Base-by-base conservation (phyloP, 148 eudicot species). In the Rheum nobile region DNA sequence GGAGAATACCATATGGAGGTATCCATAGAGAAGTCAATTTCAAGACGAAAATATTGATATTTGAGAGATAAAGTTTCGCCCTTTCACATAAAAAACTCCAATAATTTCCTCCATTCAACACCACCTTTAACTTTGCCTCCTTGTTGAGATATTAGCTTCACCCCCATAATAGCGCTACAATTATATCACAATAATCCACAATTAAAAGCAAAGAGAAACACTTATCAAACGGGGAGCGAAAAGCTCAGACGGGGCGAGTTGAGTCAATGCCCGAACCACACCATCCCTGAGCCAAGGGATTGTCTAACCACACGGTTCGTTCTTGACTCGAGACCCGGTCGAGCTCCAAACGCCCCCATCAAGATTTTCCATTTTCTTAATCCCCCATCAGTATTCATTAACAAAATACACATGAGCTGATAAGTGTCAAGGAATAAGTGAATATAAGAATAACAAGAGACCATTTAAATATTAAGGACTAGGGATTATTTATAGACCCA, bases 281-380 rank as follows among this genome's bases (percentile, higher is more conserved):
- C 41, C 70, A 32, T 65, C 70, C 70, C 70, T 17, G 70, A 65
- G 22, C 70, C 70, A 65, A 65, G 70, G 69, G 69, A 63, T 6
- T 63, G n/a, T 63, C 69, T 29, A 63, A 16, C 69, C 69, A 63
- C 38, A 41, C 70, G 97, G 96, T 88, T 92, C 97, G 90, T 87
- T 90, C 90, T 92, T 85, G 88, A 85, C 90, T 89, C 75, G 19
- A 73, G 9, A 59, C 67, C 47, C 73, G 50, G 16, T 29, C 74
- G 14, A 72, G 35, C 22, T 50, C 57, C 0, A 44, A 54, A 54
- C 28, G 12, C 29, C 6, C 74, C 63, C 29, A 19, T 26, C 16
- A 31, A 71, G 34, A n/a, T 37, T n/a, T 5, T 19, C 41, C 42
- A 32, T 34, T 28, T 44, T n/a, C 26, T 48, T 7, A 71, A 71